phyloP scores from a whole-genome alignment of 768 basidiomycete genomes.

The Mycena capillaripes region DNA sequence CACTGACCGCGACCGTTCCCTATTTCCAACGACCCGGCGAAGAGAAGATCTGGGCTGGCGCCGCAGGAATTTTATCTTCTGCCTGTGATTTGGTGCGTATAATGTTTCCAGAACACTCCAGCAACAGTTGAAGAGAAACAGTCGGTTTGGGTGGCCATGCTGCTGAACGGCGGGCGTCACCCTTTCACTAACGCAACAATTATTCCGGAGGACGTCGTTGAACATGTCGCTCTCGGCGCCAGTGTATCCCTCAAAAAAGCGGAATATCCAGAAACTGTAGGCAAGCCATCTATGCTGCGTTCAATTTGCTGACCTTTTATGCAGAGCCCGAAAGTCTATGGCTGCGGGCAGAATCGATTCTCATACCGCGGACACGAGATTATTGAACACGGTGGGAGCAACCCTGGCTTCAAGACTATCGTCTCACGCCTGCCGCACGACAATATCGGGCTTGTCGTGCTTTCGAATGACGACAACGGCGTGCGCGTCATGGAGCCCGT shows the following conservation, averaged over 20 bases:
- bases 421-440: conserved; percentile 40
- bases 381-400: conserved; percentile 59
- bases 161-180: conserved; percentile 55
- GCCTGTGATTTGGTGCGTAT: conserved; percentile 56
- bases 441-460: conserved; percentile 53
- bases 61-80: conserved; percentile 56
- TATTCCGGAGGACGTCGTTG: conserved; percentile 51
- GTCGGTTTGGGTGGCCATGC: conserved; percentile 55
- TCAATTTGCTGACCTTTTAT: neutral
- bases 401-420: conserved; percentile 52
- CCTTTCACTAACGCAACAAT: conserved; percentile 53
- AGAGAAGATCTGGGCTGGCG: conserved; percentile 56
- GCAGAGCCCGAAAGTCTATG: conserved; percentile 57
- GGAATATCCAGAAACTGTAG: conserved; percentile 52
- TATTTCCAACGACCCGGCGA: conserved; percentile 57
- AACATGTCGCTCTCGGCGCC: conserved; percentile 53
- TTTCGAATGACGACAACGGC: conserved; percentile 58
- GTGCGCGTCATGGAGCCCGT: conserved; percentile 50
- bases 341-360: conserved; percentile 55
- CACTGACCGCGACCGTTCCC: conserved; percentile 50
- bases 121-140: conserved; percentile 8
- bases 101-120: neutral
- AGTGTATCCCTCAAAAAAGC: conserved; percentile 51
- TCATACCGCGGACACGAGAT: conserved; percentile 57
- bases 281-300: no score